Evolutionary conservation across 768 basidiomycete species (phyloP).

Genomic region (Leccinellum luteum): DNA sequence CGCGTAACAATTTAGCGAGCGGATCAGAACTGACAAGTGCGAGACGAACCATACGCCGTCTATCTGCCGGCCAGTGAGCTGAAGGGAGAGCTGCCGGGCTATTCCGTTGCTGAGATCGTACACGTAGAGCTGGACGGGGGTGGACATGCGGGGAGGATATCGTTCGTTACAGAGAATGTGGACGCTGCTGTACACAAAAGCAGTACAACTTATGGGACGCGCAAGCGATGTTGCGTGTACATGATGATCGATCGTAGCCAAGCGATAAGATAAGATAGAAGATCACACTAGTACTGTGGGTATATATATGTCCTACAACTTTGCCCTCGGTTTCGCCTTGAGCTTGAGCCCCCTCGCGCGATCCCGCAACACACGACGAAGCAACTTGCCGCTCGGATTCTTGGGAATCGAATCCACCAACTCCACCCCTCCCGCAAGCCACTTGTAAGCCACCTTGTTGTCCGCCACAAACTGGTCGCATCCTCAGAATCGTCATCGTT

Average conservation of each 20-base stretch:
- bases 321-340: slow-evolving; percentile 20
- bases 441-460: slow-evolving; percentile 58
- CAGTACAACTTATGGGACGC: slow-evolving; percentile 6
- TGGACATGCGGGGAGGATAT: slow-evolving; percentile 15
- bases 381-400: slow-evolving; percentile 60
- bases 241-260: not conserved
- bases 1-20: slow-evolving; percentile 13
- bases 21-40: not conserved
- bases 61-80: slow-evolving; percentile 84
- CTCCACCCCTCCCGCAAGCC: slow-evolving; percentile 56
- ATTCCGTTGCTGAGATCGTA: slow-evolving; percentile 91
- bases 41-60: slow-evolving; percentile 83
- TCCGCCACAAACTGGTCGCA: slow-evolving; percentile 47
- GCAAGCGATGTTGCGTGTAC: slow-evolving; percentile 10
- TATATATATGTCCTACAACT: slow-evolving; percentile 13
- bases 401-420: slow-evolving; percentile 55
- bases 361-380: slow-evolving; percentile 53
- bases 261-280: slow-evolving; percentile 23
- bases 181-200: slow-evolving; percentile 3
- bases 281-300: not conserved
- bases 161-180: not conserved
- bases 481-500: not conserved
- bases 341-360: slow-evolving; percentile 37
- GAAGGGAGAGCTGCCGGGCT: slow-evolving; percentile 72
- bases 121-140: slow-evolving; percentile 75